Base-by-base conservation (phyloP, 139 green algal genomes). In the Chlamydomonas sphaeroides region DNA sequence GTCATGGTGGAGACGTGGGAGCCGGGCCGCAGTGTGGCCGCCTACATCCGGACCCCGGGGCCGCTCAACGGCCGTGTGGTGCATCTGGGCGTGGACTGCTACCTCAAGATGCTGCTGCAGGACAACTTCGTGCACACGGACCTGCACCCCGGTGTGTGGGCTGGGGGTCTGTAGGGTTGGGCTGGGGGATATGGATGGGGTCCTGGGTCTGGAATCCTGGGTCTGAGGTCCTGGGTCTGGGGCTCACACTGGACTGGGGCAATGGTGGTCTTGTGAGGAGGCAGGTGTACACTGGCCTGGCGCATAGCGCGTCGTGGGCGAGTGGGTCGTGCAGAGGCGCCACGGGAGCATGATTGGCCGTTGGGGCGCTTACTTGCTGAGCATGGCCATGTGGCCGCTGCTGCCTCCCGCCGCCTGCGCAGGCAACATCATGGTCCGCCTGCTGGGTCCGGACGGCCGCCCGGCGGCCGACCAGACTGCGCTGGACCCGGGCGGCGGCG, bases 1-100 rank as follows among this genome's bases (percentile, higher is more conserved):
- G 96, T 99, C 78, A 84, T 99, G 68, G 93, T 99, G 39, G 97
- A 99, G 90, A 98, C 87, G 17, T 99, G 95, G 76, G 96, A 98
- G 92, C 67, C 57, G 51, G 94, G 94, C 0, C 66, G 75, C 63
- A 89, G 86, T 36, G 91, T 98, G 51, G 65, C 92, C 0, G 45
- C 86, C 53, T 96, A 91, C 87, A 94, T 96, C 49, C 83, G 77
- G 10, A 73, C 66, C 8, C 83, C 88, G 38, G 21, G 33, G 4
- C 76, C 61, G 7, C 77, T 92, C 79, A 95, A 96, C 89, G 91
- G 89, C 17, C 76, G 90, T 8, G 89, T 98, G 30, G 94, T 98
- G 86, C 88, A 85, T 32, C 84, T 97, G 61, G 95, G 95, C 1
- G 84, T 97, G 78, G 90, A 95, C 82, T 92, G 87, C 14, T 99